phyloP scores from a whole-genome alignment of 257 asterid genomes.

The Ocimum tenuiflorum region DNA sequence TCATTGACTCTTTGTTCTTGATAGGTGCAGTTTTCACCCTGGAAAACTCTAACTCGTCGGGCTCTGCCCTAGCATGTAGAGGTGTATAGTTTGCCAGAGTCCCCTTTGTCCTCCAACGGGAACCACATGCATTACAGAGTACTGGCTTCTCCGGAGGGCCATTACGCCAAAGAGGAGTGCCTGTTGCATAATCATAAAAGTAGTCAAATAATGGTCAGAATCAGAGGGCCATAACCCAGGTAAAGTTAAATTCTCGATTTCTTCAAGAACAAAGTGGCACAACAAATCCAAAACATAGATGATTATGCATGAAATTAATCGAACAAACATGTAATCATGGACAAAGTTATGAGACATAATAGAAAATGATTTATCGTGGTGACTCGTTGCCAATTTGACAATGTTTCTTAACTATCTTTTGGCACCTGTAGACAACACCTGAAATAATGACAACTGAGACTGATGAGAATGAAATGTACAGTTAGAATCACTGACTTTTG shows the following conservation, averaged over 20 bases:
- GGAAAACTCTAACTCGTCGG: constrained; percentile 56
- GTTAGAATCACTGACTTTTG: neutral
- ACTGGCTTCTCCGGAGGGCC: constrained; percentile 99
- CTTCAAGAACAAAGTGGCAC: neutral
- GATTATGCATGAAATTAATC: neutral
- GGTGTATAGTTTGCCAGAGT: constrained; percentile 86
- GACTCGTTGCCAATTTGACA: neutral
- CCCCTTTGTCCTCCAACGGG: constrained; percentile 99
- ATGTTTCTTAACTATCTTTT: too few species aligned
- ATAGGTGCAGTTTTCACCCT: constrained; percentile 46
- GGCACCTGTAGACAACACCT: neutral
- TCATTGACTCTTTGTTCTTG: constrained; percentile 59
- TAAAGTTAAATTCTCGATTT: neutral
- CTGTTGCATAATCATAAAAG: constrained; percentile 36
- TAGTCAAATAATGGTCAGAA: constrained; percentile 6
- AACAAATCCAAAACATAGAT: neutral
- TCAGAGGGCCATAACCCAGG: neutral
- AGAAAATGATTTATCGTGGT: neutral
- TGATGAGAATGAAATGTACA: neutral
- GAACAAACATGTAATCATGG: neutral
- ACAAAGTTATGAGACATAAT: neutral
- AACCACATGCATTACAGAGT: constrained; percentile 98
- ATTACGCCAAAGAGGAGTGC: constrained; percentile 98
- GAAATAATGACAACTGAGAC: neutral
- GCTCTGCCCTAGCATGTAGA: constrained; percentile 81